Evolutionary conservation across 345 rosid genomes (phyloP).

Genomic region (Turnera subulata): DNA sequence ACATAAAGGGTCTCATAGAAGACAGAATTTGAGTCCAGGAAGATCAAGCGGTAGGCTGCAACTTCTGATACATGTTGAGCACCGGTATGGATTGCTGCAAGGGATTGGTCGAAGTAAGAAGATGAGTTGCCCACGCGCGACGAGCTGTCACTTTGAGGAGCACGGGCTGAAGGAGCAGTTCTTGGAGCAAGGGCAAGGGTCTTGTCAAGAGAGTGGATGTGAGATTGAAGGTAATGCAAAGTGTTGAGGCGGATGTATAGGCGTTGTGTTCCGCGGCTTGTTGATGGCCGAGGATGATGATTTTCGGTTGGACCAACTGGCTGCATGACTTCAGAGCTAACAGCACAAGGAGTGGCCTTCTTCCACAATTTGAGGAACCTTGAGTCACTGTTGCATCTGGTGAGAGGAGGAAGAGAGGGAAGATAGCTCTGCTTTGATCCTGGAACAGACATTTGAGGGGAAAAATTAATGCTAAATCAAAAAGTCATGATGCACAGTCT

Average conservation of each 20-base stretch:
- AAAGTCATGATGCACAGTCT: no score
- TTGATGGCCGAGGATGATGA: conserved; percentile 75
- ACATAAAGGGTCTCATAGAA: conserved; percentile 69
- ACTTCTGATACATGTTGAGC: conserved; percentile 86
- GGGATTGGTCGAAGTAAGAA: conserved; percentile 53
- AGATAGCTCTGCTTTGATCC: conserved; percentile 81
- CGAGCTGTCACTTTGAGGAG: conserved; percentile 13
- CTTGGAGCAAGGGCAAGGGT: conserved; percentile 64
- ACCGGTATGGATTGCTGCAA: conserved; percentile 60
- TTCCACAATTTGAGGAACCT: conserved; percentile 66
- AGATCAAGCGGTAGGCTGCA: conserved; percentile 73
- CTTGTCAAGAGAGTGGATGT: conserved; percentile 80
- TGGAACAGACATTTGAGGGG: conserved; percentile 13
- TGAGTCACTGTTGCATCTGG: conserved; percentile 75
- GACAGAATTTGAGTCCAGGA: conserved; percentile 66
- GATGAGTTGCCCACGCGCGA: conserved; percentile 27
- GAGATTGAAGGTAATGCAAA: conserved; percentile 62
- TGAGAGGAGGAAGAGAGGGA: conserved; percentile 79
- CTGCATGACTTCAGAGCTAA: conserved; percentile 26
- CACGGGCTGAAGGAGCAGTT: conserved; percentile 16
- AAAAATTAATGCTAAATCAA: neutral
- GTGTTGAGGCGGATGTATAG: conserved; percentile 85
- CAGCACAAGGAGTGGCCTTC: conserved; percentile 62
- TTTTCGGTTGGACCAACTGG: conserved; percentile 26
- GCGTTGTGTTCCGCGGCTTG: conserved; percentile 92